Evolutionary conservation across 805 yeast genomes (phyloP).

Genomic region (Wickerhamiella kurtzmanii): DNA sequence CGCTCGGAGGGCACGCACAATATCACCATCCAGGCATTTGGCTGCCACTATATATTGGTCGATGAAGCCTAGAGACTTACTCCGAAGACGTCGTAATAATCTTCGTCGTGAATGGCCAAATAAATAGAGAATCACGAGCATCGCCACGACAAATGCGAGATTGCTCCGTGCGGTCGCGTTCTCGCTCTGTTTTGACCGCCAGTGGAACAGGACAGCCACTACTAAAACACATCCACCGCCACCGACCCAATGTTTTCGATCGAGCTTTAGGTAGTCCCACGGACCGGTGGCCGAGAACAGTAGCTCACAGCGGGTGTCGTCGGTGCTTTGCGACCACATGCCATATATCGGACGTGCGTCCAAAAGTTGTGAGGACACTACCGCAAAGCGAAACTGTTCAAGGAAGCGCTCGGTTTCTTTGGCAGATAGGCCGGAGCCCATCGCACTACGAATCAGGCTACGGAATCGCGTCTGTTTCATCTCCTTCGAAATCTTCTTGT

Average conservation of each 20-base stretch:
- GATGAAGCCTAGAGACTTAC: conserved; percentile 20
- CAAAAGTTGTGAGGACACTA: conserved; percentile 37
- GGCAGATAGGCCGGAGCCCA: conserved; percentile 17
- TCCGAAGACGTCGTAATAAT: conserved; percentile 21
- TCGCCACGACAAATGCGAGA: conserved; percentile 14
- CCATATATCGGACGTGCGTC: conserved; percentile 28
- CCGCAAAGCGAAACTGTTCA: conserved; percentile 39
- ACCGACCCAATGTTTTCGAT: conserved; percentile 21
- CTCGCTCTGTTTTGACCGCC: conserved; percentile 10
- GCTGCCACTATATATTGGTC: conserved; percentile 17
- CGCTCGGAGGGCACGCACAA: conserved; percentile 18
- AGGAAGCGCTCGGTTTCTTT: conserved; percentile 28
- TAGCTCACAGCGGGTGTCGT: conserved; percentile 12
- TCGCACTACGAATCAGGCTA: conserved; percentile 17
- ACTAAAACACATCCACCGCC: conserved; percentile 28
- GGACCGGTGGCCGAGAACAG: conserved; percentile 13
- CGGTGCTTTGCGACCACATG: conserved; percentile 11
- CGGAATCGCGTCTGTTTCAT: conserved; percentile 18
- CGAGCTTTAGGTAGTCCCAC: conserved; percentile 8
- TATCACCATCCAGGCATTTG: conserved; percentile 22
- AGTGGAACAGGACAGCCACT: conserved; percentile 23
- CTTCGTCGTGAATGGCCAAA: conserved; percentile 26
- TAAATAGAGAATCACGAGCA: conserved; percentile 21
- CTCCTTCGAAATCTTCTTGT: conserved; percentile 2
- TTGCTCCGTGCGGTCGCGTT: conserved; percentile 3